These are phyloP conservation scores for Acanthamoeba sp. DNA, from an alignment of 208 protist species.

Conservation along the genomic window DNA sequence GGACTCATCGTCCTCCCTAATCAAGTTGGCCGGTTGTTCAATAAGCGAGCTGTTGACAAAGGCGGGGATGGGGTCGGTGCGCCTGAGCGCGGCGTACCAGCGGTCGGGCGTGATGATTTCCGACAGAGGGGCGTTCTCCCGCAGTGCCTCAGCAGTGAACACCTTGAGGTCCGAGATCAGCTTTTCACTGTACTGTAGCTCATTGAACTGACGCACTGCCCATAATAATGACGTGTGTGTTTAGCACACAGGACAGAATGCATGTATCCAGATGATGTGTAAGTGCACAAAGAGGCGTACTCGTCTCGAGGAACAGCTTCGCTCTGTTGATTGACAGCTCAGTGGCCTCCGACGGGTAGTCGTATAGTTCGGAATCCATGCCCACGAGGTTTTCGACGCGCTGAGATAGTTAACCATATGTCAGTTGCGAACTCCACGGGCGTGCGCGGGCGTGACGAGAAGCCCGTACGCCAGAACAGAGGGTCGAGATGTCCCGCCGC, in stretches of 20 bases:
- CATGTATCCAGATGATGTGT: too few species aligned
- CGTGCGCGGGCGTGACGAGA: too few species aligned
- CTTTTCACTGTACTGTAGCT: slow-evolving; percentile 1
- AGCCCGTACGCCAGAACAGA: background rate
- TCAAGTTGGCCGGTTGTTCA: too few species aligned
- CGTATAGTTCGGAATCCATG: background rate
- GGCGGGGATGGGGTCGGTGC: too few species aligned
- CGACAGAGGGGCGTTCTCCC: slow-evolving; percentile 1
- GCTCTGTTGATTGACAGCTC: background rate
- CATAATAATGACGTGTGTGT: background rate
- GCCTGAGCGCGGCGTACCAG: too few species aligned
- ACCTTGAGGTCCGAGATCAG: background rate
- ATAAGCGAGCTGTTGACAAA: too few species aligned
- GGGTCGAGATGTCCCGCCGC: too few species aligned
- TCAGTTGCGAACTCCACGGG: too few species aligned
- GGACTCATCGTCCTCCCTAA: background rate
- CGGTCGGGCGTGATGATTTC: too few species aligned
- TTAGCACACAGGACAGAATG: background rate
- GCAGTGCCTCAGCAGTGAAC: background rate
- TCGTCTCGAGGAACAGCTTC: background rate
- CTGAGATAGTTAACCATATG: background rate
- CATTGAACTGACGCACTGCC: slow-evolving; percentile 12
- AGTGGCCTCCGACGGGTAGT: background rate
- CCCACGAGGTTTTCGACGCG: background rate
- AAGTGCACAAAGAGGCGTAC: background rate